Conservation (phyloP, 2,329 filamentous ascomycete species). For the Cercospora sp. region DNA sequence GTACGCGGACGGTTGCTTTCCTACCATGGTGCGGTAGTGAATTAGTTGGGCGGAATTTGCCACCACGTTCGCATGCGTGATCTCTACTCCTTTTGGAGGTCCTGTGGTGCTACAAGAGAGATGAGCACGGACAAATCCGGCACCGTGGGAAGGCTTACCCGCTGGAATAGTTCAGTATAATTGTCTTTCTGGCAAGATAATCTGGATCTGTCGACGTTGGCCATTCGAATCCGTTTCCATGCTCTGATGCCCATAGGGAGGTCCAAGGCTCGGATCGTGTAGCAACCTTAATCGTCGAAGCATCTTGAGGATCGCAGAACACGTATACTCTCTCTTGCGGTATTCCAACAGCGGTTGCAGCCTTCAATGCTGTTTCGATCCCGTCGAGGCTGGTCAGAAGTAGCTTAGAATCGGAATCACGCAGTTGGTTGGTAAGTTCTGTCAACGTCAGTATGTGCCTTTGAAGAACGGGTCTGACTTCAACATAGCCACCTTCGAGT, state of each 20-base stretch:
- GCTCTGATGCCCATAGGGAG: neutral
- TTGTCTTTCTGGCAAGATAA: neutral
- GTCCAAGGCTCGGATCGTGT: neutral
- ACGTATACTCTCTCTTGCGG: neutral
- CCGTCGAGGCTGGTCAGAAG: neutral
- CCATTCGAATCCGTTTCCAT: neutral
- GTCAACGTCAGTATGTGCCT: neutral
- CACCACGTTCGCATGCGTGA: neutral
- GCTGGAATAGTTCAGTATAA: neutral
- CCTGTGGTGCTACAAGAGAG: neutral
- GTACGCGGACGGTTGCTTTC: neutral
- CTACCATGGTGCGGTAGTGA: neutral
- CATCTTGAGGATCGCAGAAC: neutral
- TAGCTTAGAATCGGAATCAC: neutral
- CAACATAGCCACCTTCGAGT: neutral
- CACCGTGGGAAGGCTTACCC: neutral
- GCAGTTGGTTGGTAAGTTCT: neutral
- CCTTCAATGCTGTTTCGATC: neutral
- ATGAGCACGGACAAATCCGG: neutral
- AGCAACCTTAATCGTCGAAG: neutral
- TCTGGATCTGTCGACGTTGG: neutral
- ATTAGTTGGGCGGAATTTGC: neutral
- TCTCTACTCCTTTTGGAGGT: neutral
- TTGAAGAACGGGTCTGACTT: neutral
- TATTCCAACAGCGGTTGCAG: neutral